These are phyloP conservation scores for Phaeosphaeriaceae sp. DNA, from an alignment of 2,329 filamentous ascomycete genomes.

Conservation along the genomic window DNA sequence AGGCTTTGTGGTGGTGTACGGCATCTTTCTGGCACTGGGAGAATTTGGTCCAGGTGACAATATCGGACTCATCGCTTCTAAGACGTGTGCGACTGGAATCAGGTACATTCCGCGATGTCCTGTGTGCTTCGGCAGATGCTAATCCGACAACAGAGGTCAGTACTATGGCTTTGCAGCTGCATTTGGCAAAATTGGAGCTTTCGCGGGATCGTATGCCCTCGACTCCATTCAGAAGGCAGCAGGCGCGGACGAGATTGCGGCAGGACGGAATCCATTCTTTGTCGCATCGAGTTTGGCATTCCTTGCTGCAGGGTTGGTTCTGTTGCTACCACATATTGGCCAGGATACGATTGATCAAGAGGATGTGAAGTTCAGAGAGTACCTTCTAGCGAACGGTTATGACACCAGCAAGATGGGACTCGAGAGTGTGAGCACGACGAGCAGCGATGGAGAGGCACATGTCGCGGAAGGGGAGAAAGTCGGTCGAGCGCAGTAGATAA, in stretches of 20 bases:
- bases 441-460: conserved; percentile 13
- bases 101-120: conserved; percentile 42
- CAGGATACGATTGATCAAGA: conserved; percentile 85
- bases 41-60: conserved; percentile 90
- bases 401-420: conserved; percentile 68
- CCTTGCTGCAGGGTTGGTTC: conserved; percentile 69
- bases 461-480: background rate
- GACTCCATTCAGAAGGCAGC: conserved; percentile 62
- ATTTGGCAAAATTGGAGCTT: conserved; percentile 79
- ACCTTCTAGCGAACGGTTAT: conserved; percentile 76
- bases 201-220: conserved; percentile 85
- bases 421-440: conserved; percentile 7
- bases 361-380: conserved; percentile 76
- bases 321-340: conserved; percentile 76
- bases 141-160: conserved; percentile 64
- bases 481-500: background rate
- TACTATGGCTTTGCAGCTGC: conserved; percentile 76
- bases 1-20: conserved; percentile 80
- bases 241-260: conserved; percentile 48
- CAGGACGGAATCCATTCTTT: conserved; percentile 87
- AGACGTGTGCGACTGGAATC: conserved; percentile 88
- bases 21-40: conserved; percentile 76
- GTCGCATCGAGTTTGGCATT: conserved; percentile 81
- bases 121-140: background rate
- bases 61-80: conserved; percentile 84